phyloP scores from a whole-genome alignment of 805 yeast genomes.

The Yamadazyma sp. region DNA sequence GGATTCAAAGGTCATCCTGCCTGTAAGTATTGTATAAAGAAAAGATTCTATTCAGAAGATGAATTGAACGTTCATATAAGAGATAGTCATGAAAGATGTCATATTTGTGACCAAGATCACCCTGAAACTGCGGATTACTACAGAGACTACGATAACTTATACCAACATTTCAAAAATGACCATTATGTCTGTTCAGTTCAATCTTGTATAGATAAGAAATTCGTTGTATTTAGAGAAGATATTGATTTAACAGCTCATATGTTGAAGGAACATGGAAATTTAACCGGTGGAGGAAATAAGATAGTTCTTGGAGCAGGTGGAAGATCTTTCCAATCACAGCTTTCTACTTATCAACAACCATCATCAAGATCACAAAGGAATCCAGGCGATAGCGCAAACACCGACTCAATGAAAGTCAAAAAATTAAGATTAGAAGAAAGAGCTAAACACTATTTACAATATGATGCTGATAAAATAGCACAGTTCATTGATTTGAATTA shows the following conservation, averaged over 20 bases:
- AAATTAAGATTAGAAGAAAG: constrained; percentile 72
- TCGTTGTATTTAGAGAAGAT: constrained; percentile 87
- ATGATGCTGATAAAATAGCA: constrained; percentile 44
- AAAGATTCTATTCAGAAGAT: constrained; percentile 82
- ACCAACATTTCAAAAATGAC: constrained; percentile 65
- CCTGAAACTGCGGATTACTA: constrained; percentile 66
- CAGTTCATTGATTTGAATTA: constrained; percentile 50
- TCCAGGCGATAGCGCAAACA: constrained; percentile 18
- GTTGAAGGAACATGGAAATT: constrained; percentile 72
- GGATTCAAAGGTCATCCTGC: constrained; percentile 89
- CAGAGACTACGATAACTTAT: constrained; percentile 69
- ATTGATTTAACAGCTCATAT: constrained; percentile 86
- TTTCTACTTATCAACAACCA: constrained; percentile 52
- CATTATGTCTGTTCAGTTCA: constrained; percentile 81
- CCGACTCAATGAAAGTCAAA: constrained; percentile 48
- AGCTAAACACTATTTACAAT: constrained; percentile 73
- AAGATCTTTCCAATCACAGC: constrained; percentile 54
- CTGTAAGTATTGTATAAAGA: constrained; percentile 75
- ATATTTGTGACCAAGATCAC: constrained; percentile 72
- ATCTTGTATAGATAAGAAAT: constrained; percentile 79
- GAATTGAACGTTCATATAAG: constrained; percentile 81
- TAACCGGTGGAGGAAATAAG: constrained; percentile 44
- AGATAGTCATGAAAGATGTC: constrained; percentile 83
- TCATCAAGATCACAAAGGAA: constrained; percentile 17
- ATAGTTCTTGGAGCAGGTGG: constrained; percentile 37